Conservation (phyloP, 805 yeast species). For the Sporopachydermia quercuum region DNA sequence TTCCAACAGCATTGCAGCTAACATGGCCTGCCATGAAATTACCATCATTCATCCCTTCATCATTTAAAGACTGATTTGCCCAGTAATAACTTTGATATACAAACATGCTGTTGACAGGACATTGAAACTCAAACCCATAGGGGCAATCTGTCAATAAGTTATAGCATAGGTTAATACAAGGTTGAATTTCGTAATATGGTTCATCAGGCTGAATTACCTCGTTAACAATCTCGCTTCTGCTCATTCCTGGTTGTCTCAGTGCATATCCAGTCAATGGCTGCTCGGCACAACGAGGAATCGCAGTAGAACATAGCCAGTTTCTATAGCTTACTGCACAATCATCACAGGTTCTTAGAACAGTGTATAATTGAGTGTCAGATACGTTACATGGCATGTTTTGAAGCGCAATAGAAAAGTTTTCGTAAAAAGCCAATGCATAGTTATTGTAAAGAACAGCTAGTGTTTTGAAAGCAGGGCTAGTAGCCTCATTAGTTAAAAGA, state of each 20-base stretch:
- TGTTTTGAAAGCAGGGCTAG: conserved; percentile 18
- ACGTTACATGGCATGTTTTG: conserved; percentile 64
- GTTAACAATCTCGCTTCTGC: conserved; percentile 49
- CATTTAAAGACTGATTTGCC: neutral
- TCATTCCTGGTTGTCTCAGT: conserved; percentile 29
- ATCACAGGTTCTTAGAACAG: conserved; percentile 59
- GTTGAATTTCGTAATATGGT: conserved; percentile 65
- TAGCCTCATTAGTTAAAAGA: conserved; percentile 18
- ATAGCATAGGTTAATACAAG: conserved; percentile 73
- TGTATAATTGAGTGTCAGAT: conserved; percentile 47
- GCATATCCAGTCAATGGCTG: conserved; percentile 26
- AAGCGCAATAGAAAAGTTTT: conserved; percentile 60
- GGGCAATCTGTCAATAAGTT: conserved; percentile 78
- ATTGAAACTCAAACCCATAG: conserved; percentile 51
- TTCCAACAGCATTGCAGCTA: neutral
- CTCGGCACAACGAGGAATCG: conserved; percentile 74
- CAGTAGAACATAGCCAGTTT: conserved; percentile 80
- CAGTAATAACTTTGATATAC: neutral
- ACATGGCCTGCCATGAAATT: neutral
- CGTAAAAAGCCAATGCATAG: conserved; percentile 38
- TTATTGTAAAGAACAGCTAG: conserved; percentile 44
- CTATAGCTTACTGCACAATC: conserved; percentile 61
- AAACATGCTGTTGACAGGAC: conserved; percentile 35
- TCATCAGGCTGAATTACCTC: conserved; percentile 35
- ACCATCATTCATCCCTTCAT: neutral